A percentile compares a stretch with the other conserved stretches of the same genome.
Conservation (phyloP, 2,329 filamentous ascomycete species). For the Ascosphaera pollenicola region DNA sequence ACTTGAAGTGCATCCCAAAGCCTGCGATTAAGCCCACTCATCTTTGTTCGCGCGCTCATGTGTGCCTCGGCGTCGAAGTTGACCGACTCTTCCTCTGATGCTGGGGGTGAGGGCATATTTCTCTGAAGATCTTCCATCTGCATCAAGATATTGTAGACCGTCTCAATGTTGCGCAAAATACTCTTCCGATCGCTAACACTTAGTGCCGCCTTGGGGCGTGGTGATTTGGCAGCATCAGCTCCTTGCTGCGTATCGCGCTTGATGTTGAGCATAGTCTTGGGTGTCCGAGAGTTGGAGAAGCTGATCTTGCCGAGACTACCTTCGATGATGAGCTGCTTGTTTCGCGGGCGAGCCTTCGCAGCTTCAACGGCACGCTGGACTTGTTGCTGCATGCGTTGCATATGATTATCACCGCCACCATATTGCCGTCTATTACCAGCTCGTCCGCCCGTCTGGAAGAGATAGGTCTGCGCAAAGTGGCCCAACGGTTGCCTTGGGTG, state of each 20-base stretch:
- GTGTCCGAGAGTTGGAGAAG: conserved; percentile 96
- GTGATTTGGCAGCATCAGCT: conserved; percentile 14
- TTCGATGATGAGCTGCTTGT: conserved; percentile 88
- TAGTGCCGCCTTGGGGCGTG: conserved; percentile 23
- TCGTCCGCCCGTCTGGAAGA: conserved; percentile 81
- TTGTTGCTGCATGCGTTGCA: conserved; percentile 98
- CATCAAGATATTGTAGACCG: conserved; percentile 74
- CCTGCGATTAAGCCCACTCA: conserved; percentile 49
- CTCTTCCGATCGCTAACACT: conserved; percentile 56
- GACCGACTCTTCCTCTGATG: conserved; percentile 25
- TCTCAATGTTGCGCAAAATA: conserved; percentile 68
- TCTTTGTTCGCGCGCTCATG: conserved; percentile 55
- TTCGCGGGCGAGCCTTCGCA: conserved; percentile 93
- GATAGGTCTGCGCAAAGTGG: conserved; percentile 93
- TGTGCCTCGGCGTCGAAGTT: conserved; percentile 44
- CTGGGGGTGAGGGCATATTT: conserved; percentile 44
- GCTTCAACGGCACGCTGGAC: conserved; percentile 94
- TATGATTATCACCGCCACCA: conserved; percentile 80
- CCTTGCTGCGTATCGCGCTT: conserved; percentile 47
- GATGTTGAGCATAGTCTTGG: conserved; percentile 84
- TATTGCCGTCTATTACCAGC: conserved; percentile 54
- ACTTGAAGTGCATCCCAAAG: conserved; percentile 81
- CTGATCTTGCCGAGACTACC: conserved; percentile 95
- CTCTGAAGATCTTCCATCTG: conserved; percentile 84
- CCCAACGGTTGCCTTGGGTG: conserved; percentile 83